Evolutionary conservation across 2,329 filamentous ascomycete genomes (phyloP).

Genomic region (Zymoseptoria ardabiliae): DNA sequence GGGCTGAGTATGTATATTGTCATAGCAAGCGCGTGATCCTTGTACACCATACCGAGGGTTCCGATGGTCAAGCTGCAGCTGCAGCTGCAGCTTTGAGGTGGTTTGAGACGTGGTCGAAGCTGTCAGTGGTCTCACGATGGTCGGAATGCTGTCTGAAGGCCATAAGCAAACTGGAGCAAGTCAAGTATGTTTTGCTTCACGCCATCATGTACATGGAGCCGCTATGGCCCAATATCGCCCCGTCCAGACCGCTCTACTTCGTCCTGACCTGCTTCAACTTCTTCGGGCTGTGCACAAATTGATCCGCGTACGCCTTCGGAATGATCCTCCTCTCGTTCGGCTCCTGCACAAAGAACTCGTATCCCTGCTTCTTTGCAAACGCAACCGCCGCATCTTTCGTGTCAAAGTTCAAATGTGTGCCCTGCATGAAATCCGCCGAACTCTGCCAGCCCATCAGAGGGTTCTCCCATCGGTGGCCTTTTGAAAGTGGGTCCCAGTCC

Average conservation of each 20-base stretch:
- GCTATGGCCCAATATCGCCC: neutral
- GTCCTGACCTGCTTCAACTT: slow-evolving; percentile 77
- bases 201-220: neutral
- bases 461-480: slow-evolving; percentile 98
- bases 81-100: too few species aligned
- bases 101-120: neutral
- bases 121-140: neutral
- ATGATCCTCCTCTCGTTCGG: slow-evolving; percentile 79
- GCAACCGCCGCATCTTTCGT: slow-evolving; percentile 87
- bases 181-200: neutral
- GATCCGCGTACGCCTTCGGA: slow-evolving; percentile 94
- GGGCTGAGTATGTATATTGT: too few species aligned
- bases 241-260: slow-evolving; percentile 53
- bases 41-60: too few species aligned
- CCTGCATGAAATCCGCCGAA: slow-evolving; percentile 89
- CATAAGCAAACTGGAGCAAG: neutral
- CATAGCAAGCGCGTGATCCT: too few species aligned
- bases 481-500: slow-evolving; percentile 92
- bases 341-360: slow-evolving; percentile 98
- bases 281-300: slow-evolving; percentile 77
- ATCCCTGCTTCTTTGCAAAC: slow-evolving; percentile 98
- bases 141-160: neutral
- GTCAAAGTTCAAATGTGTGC: slow-evolving; percentile 83
- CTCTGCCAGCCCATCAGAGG: slow-evolving; percentile 98
- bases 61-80: too few species aligned